Evolutionary conservation across 768 basidiomycete genomes (phyloP), one percentile per base, ranked within the genome.

Genomic region (Pleurotus platypus): DNA sequence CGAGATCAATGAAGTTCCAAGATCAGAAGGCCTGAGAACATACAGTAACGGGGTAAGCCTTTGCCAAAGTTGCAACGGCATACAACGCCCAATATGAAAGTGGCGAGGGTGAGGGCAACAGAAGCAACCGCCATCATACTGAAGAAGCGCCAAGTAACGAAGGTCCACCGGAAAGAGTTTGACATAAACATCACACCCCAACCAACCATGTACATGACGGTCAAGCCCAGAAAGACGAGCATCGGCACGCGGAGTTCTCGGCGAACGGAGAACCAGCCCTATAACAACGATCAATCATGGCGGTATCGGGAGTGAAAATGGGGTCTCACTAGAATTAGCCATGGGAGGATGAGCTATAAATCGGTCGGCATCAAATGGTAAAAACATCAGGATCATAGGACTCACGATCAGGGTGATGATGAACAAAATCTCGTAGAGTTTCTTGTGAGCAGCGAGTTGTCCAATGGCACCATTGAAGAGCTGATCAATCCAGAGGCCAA

Each of bases 231-330:
- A 73, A 93, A 93, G 12, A 80, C 59, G 50, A 84, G 58, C 81
- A 85, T 89, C 13, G 75, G 78, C 8, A 77, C 57, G 58, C 78
- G 81, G 56, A 78, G 72, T 69, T 93, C 90, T 50, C 76, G 79
- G 39, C 90, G 85, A 50, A 88, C 82, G 35, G 84, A 80, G 63
- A 87, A 82, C 90, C 90, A 93, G 15, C 90, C 90, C 82, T 87
- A 55, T 38, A 57, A 15, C 24, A 42, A 47, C 57, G 37, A 55
- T 62, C 26, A 63, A 30, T 22, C 12, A 13, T n/a, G 39, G 16
- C 38, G 15, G 18, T 27, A 26, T 40, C 37, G 53, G 18, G 46
- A 55, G 53, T 27, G 35, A 30, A 49, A 26, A 15, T 15, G 38
- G 2, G 18, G 38, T 27, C 67, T 60, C 68, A 84, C 85, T 59